Percentiles rank a stretch among this genome's conserved stretches.
Conservation (phyloP, 257 asterid species). For the Nicotiana sylvestris region DNA sequence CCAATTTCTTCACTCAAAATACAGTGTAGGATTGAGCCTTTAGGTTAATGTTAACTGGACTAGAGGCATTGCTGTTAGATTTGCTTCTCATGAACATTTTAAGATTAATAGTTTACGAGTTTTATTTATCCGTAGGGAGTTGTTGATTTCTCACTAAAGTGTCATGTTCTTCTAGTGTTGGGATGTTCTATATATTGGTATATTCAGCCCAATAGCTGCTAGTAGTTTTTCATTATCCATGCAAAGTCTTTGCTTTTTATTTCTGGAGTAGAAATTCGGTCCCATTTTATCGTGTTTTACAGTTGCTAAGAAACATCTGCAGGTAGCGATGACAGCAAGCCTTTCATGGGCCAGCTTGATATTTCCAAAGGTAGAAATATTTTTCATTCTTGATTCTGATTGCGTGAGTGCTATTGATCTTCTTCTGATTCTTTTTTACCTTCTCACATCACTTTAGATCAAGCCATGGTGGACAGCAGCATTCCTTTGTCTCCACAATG, state of each 20-base stretch:
- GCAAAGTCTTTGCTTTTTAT: neutral
- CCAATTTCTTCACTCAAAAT: neutral
- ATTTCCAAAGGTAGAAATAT: constrained; percentile 63
- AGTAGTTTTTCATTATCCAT: neutral
- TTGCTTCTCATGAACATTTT: neutral
- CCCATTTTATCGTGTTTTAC: constrained; percentile 2
- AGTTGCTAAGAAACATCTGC: constrained; percentile 29
- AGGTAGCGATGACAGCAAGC: constrained; percentile 78
- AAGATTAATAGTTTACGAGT: neutral
- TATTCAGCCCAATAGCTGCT: neutral
- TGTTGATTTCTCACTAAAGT: neutral
- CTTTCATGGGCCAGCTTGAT: constrained; percentile 53
- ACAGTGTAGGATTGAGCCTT: neutral
- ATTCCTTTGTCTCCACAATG: constrained; percentile 98
- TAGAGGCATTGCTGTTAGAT: constrained; percentile 7
- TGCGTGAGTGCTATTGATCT: neutral
- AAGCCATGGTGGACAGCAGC: constrained; percentile 58
- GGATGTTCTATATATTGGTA: neutral
- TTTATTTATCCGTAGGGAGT: neutral
- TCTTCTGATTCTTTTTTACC: constrained; percentile 7
- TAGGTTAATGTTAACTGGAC: neutral
- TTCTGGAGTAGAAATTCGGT: neutral
- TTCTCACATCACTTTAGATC: constrained; percentile 50
- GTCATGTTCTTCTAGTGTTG: neutral
- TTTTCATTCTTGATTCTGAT: constrained; percentile 1